Conservation (phyloP, 768 basidiomycete species). For the Xerocomellus dryophilus region DNA sequence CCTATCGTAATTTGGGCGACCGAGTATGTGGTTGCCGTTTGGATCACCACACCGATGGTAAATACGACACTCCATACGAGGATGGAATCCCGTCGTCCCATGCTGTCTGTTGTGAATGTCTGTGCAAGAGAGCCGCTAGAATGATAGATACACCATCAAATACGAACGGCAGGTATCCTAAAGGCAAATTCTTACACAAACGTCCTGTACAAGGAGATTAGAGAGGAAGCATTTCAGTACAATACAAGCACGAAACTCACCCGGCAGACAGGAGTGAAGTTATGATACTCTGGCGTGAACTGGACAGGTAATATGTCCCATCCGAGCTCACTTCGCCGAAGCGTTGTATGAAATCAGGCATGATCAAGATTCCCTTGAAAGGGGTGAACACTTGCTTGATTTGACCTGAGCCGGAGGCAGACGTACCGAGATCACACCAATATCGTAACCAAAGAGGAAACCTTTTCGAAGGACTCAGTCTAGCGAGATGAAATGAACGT, state of each 20-base stretch:
- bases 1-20: conserved; percentile 12
- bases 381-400: neutral
- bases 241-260: neutral
- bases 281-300: conserved; percentile 17
- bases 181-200: conserved; percentile 7
- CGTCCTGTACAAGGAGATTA: neutral
- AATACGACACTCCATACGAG: conserved; percentile 14
- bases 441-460: conserved; percentile 16
- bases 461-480: conserved; percentile 5
- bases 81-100: conserved; percentile 15
- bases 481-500: neutral
- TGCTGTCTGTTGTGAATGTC: conserved; percentile 34
- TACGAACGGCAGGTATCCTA: neutral
- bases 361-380: conserved; percentile 13
- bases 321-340: conserved; percentile 8
- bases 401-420: neutral
- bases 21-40: conserved; percentile 14
- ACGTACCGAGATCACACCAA: conserved; percentile 16
- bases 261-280: conserved; percentile 17
- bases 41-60: conserved; percentile 12
- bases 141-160: neutral
- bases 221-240: no score
- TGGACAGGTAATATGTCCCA: conserved; percentile 17
- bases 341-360: conserved; percentile 15
- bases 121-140: conserved; percentile 60